Base-by-base conservation (phyloP, 805 yeast species). In the Yamadazyma laniorum region DNA sequence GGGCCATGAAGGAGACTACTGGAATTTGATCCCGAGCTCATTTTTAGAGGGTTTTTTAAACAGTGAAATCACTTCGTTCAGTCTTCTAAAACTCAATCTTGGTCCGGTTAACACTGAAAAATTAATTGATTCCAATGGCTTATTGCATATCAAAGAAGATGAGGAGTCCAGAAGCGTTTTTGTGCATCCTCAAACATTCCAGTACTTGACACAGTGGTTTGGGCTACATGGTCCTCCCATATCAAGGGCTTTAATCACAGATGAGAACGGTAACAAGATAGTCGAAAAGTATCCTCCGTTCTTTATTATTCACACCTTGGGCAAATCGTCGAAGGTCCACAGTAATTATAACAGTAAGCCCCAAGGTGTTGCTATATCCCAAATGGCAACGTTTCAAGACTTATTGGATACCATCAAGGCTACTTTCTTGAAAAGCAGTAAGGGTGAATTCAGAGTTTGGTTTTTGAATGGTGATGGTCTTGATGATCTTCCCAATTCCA, bases 171-270 rank as follows among this genome's bases (percentile, higher is more conserved):
- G 41, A 6, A 45, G 51, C 9, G 45, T 43, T 28, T 44, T 46
- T 28, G 57, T 82, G 0, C 60, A 76, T 0, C 72, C 71, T 5
- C 56, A 61, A 4, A 65, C 74, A 2, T 81, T 76, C 47, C 50
- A 63, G 3, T 51, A 63, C 41, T 54, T 82, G 7, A 56, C 53
- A 1, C 62, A 65, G 22, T 76, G 83, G 80, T 81, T 79, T 54
- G 85, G 84, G 0, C 35, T 75, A 16, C 51, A 58, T 1, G 68
- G 70, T 1, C 53, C 43, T 6, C 67, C 71, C 1, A 60, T 67
- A 7, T 42, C 59, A 5, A 55, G 73, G 34, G 52, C 54, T 16
- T 37, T 67, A 4, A 40, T 59, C 5, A 31, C 49, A 3, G 56
- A 61, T 37, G 44, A 45, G 3, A 52, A 59, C 2, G 66, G 63